Evolutionary conservation across 345 rosid species (phyloP).

Genomic region (Reutealis trisperma): DNA sequence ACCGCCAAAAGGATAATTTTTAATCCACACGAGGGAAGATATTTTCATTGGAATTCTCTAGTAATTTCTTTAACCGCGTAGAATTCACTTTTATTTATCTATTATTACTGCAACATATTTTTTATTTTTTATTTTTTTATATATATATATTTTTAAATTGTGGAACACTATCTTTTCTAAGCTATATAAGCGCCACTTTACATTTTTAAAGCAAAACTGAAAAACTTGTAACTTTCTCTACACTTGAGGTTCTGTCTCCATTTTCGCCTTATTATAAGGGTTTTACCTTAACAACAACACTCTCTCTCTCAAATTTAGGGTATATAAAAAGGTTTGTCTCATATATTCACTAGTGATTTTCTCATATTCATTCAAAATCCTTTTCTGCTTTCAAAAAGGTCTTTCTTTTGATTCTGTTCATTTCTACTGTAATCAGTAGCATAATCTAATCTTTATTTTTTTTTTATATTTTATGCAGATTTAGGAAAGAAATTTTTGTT

Average conservation of each 20-base stretch:
- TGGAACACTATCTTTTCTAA: neutral
- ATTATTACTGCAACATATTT: neutral
- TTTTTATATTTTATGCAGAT: neutral
- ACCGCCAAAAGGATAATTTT: slow-evolving; percentile 27
- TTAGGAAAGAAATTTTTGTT: neutral
- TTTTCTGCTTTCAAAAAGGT: neutral
- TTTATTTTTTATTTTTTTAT: no score
- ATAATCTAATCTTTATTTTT: neutral
- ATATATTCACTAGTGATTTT: neutral
- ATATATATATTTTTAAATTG: no score
- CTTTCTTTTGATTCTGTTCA: neutral
- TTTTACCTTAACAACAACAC: slow-evolving; percentile 5
- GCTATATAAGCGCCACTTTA: slow-evolving; percentile 17
- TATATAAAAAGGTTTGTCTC: neutral
- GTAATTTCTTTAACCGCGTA: slow-evolving; percentile 19
- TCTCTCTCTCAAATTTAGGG: neutral
- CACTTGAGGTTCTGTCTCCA: neutral
- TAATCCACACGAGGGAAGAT: neutral
- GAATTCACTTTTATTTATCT: neutral
- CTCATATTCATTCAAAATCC: no score
- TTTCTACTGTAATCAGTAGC: neutral
- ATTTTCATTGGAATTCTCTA: slow-evolving; percentile 18
- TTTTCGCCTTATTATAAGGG: neutral
- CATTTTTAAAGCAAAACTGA: slow-evolving; percentile 7
- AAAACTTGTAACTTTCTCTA: neutral